Percentiles rank a stretch among this genome's conserved stretches.
Conservation (phyloP, 192 early-diverging fungal genomes). For the Rhizoclosmatium globosum region DNA sequence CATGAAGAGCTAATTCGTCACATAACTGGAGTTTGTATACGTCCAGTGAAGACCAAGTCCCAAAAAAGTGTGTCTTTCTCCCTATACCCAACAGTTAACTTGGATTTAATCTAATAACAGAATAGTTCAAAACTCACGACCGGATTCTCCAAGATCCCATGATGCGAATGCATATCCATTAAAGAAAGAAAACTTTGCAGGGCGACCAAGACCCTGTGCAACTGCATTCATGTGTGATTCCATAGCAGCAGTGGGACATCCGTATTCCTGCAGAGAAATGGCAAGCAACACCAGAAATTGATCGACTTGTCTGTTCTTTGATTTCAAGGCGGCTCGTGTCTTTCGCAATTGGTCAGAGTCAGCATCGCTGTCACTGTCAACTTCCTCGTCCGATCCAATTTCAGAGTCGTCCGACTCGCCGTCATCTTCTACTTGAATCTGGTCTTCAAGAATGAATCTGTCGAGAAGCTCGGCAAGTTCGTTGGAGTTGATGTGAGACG, state of each 20-base stretch:
- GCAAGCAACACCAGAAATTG: constrained; percentile 41
- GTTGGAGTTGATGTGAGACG: too few species aligned
- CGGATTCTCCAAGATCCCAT: neutral
- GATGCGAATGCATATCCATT: constrained; percentile 16
- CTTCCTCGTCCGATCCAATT: too few species aligned
- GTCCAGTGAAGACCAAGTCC: constrained; percentile 22
- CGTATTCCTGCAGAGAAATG: constrained; percentile 42
- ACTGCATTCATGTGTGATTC: constrained; percentile 37
- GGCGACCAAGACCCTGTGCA: neutral
- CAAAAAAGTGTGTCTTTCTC: constrained; percentile 32
- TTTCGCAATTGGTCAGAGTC: neutral
- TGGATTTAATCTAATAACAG: neutral
- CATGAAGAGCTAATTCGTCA: constrained; percentile 45
- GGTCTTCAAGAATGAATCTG: too few species aligned
- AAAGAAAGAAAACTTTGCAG: constrained; percentile 17
- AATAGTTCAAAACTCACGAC: neutral
- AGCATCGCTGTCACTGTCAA: too few species aligned
- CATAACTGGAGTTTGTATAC: constrained; percentile 43
- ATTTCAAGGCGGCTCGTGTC: too few species aligned
- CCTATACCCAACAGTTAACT: neutral
- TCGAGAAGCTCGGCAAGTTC: constrained; percentile 78
- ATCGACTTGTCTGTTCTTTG: constrained; percentile 12
- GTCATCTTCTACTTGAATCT: too few species aligned
- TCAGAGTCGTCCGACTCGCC: too few species aligned
- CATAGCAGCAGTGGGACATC: constrained; percentile 43